Base-by-base conservation (phyloP, 140 eudicot genomes). In the Erigeron philadelphicus region DNA sequence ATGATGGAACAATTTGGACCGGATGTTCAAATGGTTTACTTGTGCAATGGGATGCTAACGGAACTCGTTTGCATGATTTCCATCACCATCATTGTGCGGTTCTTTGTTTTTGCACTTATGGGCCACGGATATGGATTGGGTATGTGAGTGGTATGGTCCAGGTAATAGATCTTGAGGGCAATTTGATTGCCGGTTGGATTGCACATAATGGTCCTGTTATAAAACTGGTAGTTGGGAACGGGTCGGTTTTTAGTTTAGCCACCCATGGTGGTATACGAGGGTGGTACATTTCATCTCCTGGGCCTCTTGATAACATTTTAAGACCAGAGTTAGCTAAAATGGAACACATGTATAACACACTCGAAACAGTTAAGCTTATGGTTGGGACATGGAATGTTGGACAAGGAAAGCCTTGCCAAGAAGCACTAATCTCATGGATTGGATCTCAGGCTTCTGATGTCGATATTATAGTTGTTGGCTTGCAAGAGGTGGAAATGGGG, bases 401-500 rank as follows among this genome's bases (percentile, higher is more conserved):
- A 9, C 95, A 94, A 72, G 99, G 96, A 68, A 89, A 87, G 70
- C 91, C 95, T 11, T 83, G 88, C 47, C 95, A 82, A n/a, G 99
- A 87, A 42, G 90, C 96, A 68, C 95, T 94, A 8, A 71, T 66
- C 43, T 71, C 95, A 2, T 94, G 99, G 99, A 68, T 94, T 16
- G 97, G 96, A 6, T 82, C 95, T 47, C 71, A 84, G 46, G 84
- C 85, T 7, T 82, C 86, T 6, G 97, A 94, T 76, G 97, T 90
- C 44, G 97, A 88, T 38, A 87, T 94, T 64, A 68, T 89, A 47
- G 95, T 89, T 60, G 83, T 89, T 47, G 99, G 99, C 47, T 84
- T 87, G 82, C 99, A 94, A 77, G 97, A 94, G 72, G 99, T 89
- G 64, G 99, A 94, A 74, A 94, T 94, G 99, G 99, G 99, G n/a